Evolutionary conservation across 257 asterid species (phyloP).

Genomic region (Solanum corneliomulleri): DNA sequence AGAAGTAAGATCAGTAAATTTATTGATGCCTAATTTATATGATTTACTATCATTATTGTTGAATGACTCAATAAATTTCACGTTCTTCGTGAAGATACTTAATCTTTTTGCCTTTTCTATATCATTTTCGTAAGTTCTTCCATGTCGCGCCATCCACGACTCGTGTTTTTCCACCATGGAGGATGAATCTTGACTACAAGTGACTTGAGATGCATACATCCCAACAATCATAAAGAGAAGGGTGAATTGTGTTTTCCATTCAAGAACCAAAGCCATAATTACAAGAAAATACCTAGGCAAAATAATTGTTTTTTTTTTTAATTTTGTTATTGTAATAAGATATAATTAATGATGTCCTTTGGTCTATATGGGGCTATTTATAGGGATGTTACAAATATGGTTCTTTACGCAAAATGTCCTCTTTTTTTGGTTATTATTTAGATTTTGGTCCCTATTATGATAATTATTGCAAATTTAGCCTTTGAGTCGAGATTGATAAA

Average conservation of each 20-base stretch:
- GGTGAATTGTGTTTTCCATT: background rate
- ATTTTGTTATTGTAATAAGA: background rate
- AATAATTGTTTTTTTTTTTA: background rate
- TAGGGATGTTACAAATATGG: background rate
- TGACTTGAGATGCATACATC: background rate
- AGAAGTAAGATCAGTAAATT: background rate
- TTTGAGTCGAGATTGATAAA: background rate
- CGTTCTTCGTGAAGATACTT: background rate
- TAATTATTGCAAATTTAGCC: background rate
- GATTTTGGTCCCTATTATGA: background rate
- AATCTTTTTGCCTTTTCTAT: background rate
- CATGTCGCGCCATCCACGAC: slow-evolving; percentile 2
- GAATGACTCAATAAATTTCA: background rate
- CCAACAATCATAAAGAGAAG: background rate
- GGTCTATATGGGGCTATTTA: background rate
- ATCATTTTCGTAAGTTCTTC: background rate
- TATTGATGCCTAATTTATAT: background rate
- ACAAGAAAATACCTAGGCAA: background rate
- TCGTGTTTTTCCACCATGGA: slow-evolving; percentile 1
- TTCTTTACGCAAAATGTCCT: background rate
- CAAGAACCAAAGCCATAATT: background rate
- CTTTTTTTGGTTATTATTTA: background rate
- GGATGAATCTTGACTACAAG: background rate
- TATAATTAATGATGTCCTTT: background rate
- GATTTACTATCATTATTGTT: background rate